Percentiles rank a stretch among this genome's conserved stretches.
phyloP scores from a whole-genome alignment of 2,329 filamentous ascomycete genomes.

The Apiospora kogelbergensis region DNA sequence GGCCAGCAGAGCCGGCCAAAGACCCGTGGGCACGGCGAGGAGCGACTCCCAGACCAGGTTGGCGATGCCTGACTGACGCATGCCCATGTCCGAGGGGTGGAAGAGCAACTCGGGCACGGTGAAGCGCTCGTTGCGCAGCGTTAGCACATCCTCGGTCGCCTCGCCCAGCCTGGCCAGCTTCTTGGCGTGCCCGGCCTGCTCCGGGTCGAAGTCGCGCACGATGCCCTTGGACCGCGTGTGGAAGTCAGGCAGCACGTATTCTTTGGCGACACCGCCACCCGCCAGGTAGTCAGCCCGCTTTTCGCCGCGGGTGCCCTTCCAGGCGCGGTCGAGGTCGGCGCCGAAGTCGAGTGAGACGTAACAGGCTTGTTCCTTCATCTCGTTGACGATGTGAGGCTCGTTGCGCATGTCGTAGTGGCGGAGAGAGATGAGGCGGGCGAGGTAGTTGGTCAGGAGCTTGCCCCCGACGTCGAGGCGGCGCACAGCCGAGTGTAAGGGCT shows the following conservation, averaged over 20 bases:
- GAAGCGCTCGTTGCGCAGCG: conserved; percentile 90
- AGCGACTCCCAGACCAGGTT: conserved; percentile 82
- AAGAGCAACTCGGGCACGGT: conserved; percentile 88
- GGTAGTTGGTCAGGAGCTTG: conserved; percentile 88
- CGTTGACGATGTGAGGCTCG: conserved; percentile 89
- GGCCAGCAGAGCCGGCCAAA: conserved; percentile 80
- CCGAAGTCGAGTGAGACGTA: conserved; percentile 80
- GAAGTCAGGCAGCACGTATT: conserved; percentile 89
- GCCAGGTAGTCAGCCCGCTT: conserved; percentile 48
- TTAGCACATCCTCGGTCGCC: conserved; percentile 71
- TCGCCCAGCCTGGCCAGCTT: conserved; percentile 40
- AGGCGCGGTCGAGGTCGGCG: conserved; percentile 75
- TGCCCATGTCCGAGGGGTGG: conserved; percentile 79
- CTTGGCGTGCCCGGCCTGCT: conserved; percentile 52
- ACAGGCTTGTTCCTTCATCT: conserved; percentile 90
- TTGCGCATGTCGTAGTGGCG: conserved; percentile 95
- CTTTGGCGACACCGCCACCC: conserved; percentile 69
- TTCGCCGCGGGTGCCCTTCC: conserved; percentile 72
- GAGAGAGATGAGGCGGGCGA: conserved; percentile 85
- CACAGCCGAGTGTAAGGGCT: conserved; percentile 76
- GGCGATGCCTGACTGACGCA: conserved; percentile 79
- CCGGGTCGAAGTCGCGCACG: conserved; percentile 74
- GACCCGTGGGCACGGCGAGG: conserved; percentile 70
- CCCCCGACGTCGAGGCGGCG: conserved; percentile 88
- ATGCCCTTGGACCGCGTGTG: conserved; percentile 62